Percentiles rank a stretch among this genome's conserved stretches.
Evolutionary conservation across 768 basidiomycete genomes (phyloP).

Genomic region (Rhodosporidiobolus odoratus): DNA sequence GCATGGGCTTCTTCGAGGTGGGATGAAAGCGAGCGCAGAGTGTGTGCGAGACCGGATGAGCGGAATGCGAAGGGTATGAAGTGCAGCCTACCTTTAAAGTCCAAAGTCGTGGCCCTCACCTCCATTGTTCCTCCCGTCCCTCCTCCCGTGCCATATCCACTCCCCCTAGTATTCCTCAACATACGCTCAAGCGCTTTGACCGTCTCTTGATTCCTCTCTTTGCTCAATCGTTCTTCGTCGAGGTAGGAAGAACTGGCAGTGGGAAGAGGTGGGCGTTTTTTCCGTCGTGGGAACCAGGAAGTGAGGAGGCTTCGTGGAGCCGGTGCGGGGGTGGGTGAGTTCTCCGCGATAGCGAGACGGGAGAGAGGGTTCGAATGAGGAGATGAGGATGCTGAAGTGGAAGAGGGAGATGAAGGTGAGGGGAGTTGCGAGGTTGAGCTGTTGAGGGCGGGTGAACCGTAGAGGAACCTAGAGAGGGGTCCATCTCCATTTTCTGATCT

Average conservation of each 20-base stretch:
- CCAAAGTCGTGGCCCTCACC: conserved; percentile 32
- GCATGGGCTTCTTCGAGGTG: too few species aligned
- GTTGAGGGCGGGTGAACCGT: not conserved
- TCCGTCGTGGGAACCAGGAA: too few species aligned
- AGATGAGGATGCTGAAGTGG: not conserved
- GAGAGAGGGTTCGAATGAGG: not conserved
- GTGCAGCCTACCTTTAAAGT: conserved; percentile 12
- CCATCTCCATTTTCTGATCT: too few species aligned
- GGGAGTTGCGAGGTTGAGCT: not conserved
- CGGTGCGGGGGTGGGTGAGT: not conserved
- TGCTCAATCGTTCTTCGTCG: conserved; percentile 8
- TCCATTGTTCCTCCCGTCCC: conserved; percentile 9
- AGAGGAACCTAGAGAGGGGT: not conserved
- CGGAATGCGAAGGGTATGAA: too few species aligned
- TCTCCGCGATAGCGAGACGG: too few species aligned
- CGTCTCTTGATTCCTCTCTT: conserved; percentile 25
- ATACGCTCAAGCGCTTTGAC: conserved; percentile 32
- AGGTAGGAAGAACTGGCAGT: too few species aligned
- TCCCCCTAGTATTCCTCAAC: conserved; percentile 16
- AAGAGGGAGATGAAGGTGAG: not conserved
- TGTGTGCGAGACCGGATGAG: too few species aligned
- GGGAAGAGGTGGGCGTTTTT: too few species aligned
- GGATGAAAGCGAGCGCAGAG: too few species aligned
- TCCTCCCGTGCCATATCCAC: conserved; percentile 4
- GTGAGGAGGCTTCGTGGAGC: not conserved